Base-by-base conservation (phyloP, 1,284 basidiomycete species). In the Marasmius fiardii region DNA sequence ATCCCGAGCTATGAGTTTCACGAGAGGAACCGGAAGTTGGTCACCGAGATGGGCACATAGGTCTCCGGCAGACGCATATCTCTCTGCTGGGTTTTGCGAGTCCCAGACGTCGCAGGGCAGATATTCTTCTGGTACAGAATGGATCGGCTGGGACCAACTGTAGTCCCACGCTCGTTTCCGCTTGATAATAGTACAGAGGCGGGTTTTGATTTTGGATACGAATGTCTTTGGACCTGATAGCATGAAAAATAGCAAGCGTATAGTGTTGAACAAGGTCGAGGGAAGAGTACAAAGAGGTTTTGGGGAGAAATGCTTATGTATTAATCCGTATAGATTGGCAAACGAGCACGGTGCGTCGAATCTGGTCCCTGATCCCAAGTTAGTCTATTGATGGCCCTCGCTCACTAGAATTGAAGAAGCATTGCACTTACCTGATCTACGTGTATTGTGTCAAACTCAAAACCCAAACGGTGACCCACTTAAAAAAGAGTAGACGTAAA, bases 1-100 rank as follows among this genome's bases (percentile, higher is more conserved):
- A 48, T 66, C 67, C 49, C 64, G 57, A 6, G 67, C 67, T 21
- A 68, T 59, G 26, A 66, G 63, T 56, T 68, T 68, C 26, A 65
- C 65, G 20, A 66, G 51, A 51, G 61, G 63, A 10, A 63, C 54
- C 7, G 67, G 65, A 18, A 67, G 60, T 55, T 60, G 63, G 23
- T 60, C 51, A 21, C 64, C 65, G 33, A 66, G 41, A 26, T 61
- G 63, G 23, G 58, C 58, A 43, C 63, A 63, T 11, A 66, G 53
- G 43, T 65, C 63, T 20, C 58, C 60, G 21, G 65, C 56, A 33
- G 61, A 63, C 4, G 58, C 57, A 51, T 62, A 62, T 39, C 60
- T 51, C 44, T 65, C 64, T 24, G 34, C 45, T 5, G 53, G 55
- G 44, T 61, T 59, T 31, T 58, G 47, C 26, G 56, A 57, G 41